These are phyloP conservation scores for Exophiala spinifera DNA, from an alignment of 2,329 filamentous ascomycete species.

Conservation along the genomic window DNA sequence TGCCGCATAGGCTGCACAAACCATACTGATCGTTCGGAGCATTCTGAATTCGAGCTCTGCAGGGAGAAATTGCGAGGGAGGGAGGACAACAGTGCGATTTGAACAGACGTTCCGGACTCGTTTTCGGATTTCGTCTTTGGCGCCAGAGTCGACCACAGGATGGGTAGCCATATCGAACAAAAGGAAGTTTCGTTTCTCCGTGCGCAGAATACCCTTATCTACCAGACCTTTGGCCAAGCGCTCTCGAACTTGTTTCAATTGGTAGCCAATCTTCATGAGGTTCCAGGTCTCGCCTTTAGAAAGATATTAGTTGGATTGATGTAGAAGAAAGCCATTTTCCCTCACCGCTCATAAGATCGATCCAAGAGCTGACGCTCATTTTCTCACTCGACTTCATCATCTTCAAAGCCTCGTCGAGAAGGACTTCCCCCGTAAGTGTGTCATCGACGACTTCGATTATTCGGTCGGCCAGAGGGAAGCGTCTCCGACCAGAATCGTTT, in stretches of 20 bases:
- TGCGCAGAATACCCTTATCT: conserved; percentile 96
- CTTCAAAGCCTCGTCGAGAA: conserved; percentile 95
- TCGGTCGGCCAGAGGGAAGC: conserved; percentile 88
- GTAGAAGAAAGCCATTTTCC: conserved; percentile 1
- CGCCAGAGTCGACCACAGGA: conserved; percentile 90
- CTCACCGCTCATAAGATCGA: conserved; percentile 96
- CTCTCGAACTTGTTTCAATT: conserved; percentile 98
- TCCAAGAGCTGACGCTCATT: conserved; percentile 99
- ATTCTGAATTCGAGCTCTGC: conserved; percentile 94
- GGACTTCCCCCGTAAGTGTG: conserved; percentile 90
- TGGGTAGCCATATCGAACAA: conserved; percentile 99
- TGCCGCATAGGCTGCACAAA: conserved; percentile 95
- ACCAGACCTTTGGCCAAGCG: conserved; percentile 94
- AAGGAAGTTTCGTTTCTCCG: conserved; percentile 98
- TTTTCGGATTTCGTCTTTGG: conserved; percentile 94
- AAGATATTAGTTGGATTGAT: neutral
- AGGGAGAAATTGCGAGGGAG: conserved; percentile 81
- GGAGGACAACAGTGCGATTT: conserved; percentile 88
- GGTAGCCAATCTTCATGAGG: conserved; percentile 99
- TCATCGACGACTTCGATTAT: conserved; percentile 97
- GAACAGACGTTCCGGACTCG: conserved; percentile 90
- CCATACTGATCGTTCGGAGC: conserved; percentile 87
- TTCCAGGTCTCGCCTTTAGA: conserved; percentile 93
- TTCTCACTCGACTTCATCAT: conserved; percentile 99
- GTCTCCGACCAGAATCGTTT: conserved; percentile 85